Base-by-base conservation (phyloP, 495 filamentous ascomycete genomes). In the Neurospora sp. region DNA sequence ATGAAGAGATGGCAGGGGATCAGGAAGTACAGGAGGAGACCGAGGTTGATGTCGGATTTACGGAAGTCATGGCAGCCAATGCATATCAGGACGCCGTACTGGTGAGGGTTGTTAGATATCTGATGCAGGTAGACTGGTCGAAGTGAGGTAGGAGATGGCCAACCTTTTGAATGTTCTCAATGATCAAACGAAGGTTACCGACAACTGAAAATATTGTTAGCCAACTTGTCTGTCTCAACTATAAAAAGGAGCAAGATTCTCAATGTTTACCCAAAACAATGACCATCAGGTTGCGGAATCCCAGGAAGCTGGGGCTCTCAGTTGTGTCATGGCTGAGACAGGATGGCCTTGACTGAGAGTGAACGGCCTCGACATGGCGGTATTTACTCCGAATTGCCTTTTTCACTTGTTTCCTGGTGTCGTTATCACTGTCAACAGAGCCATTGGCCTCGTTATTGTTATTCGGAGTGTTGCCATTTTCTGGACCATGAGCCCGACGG, bases 111-210 rank as follows among this genome's bases (percentile, higher is more conserved):
- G 61, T 71, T 72, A 72, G 72, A 44, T 59, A 69, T n/a, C 27
- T 65, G 74, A 37, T 48, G 12, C 10, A 22, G n/a, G 12, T 53
- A 53, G 46, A 22, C 20, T 9, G 71, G 65, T 69, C 37, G 42
- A 44, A 59, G 18, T 38, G n/a, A 6, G 27, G 65, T 22, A 68
- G 39, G 37, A 11, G 61, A 72, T 82, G 76, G 76, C 46, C 10
- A 59, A 93, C 94, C 86, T 99, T 99, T 85, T 94, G 92, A 77
- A 93, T 97, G 77, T 99, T 99, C 83, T 98, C 96, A 76, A 99
- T 93, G 73, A 99, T 90, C 73, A 99, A 85, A 74, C 96, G 88
- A 10, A 99, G 84, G 76, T 99, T 99, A 78, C 94, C 94, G 61
- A 94, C 94, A 76, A 98, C 93, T 93, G 35, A 77, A 38, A 44